These are phyloP conservation scores for Hypomyces rosellus DNA, from an alignment of 2,329 filamentous ascomycete genomes.

Conservation along the genomic window DNA sequence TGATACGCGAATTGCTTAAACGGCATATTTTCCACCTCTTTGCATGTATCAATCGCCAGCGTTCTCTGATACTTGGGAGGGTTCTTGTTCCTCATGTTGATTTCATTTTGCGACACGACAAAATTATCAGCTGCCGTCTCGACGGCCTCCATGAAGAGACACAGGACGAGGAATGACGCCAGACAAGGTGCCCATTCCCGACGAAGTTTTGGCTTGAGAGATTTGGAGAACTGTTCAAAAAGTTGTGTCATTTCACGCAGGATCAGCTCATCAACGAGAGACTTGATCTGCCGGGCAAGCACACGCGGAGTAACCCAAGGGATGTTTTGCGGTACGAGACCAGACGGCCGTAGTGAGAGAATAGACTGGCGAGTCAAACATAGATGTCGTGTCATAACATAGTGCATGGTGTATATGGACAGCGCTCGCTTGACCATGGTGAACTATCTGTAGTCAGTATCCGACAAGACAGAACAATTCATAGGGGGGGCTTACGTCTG, in stretches of 20 bases:
- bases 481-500: conserved; percentile 30
- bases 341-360: conserved; percentile 33
- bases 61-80: conserved; percentile 33
- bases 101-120: conserved; percentile 45
- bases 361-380: conserved; percentile 42
- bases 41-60: conserved; percentile 41
- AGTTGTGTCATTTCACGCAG: conserved; percentile 44
- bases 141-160: conserved; percentile 53
- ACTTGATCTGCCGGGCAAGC: conserved; percentile 51
- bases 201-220: conserved; percentile 48
- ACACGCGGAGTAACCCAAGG: conserved; percentile 46
- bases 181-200: conserved; percentile 51
- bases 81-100: conserved; percentile 34
- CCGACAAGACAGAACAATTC: neutral
- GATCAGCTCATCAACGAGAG: conserved; percentile 50
- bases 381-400: conserved; percentile 49
- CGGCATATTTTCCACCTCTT: conserved; percentile 51
- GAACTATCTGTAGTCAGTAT: conserved; percentile 24
- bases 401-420: conserved; percentile 51
- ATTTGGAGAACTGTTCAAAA: conserved; percentile 47
- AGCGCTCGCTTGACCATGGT: conserved; percentile 48
- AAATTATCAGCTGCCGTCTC: conserved; percentile 48
- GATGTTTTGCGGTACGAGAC: conserved; percentile 37
- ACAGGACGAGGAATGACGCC: conserved; percentile 50
- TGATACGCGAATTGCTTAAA: conserved; percentile 56